A percentile compares a stretch with the other conserved stretches of the same genome.
Conservation (phyloP, 805 yeast genomes). For the Candida mattraensis region DNA sequence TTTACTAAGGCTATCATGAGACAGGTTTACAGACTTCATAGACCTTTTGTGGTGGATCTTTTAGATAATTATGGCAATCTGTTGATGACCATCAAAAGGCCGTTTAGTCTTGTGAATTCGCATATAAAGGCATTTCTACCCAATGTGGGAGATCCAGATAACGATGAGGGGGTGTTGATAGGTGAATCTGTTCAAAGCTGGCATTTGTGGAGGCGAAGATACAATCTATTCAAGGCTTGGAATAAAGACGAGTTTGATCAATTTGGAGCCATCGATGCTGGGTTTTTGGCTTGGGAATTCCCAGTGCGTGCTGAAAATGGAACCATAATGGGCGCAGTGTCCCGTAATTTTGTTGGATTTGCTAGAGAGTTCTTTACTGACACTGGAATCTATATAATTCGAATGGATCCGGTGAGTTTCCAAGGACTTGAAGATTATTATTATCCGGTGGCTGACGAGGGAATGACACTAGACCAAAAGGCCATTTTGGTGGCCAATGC, state of each 20-base stretch:
- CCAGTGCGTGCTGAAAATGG: slow-evolving; percentile 65
- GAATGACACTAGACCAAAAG: slow-evolving; percentile 73
- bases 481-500: slow-evolving; percentile 87
- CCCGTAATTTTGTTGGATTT: slow-evolving; percentile 93
- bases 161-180: slow-evolving; percentile 48
- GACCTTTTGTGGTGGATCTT: slow-evolving; percentile 80
- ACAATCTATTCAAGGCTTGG: slow-evolving; percentile 65
- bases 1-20: slow-evolving; percentile 68
- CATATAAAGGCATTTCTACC: slow-evolving; percentile 77
- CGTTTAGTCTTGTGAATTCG: slow-evolving; percentile 86
- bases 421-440: slow-evolving; percentile 54
- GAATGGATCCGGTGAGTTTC: slow-evolving; percentile 77
- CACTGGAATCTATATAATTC: slow-evolving; percentile 84
- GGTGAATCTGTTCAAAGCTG: slow-evolving; percentile 92
- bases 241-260: slow-evolving; percentile 56
- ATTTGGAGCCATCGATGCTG: slow-evolving; percentile 86
- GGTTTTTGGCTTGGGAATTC: slow-evolving; percentile 83
- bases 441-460: slow-evolving; percentile 41
- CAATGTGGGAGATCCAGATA: slow-evolving; percentile 36
- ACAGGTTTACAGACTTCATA: slow-evolving; percentile 78
- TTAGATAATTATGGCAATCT: slow-evolving; percentile 62
- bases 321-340: slow-evolving; percentile 69
- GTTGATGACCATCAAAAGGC: slow-evolving; percentile 69
- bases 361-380: slow-evolving; percentile 93
- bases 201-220: slow-evolving; percentile 92